Evolutionary conservation across 2,329 filamentous ascomycete genomes (phyloP).

Genomic region (Claviceps digitariae): DNA sequence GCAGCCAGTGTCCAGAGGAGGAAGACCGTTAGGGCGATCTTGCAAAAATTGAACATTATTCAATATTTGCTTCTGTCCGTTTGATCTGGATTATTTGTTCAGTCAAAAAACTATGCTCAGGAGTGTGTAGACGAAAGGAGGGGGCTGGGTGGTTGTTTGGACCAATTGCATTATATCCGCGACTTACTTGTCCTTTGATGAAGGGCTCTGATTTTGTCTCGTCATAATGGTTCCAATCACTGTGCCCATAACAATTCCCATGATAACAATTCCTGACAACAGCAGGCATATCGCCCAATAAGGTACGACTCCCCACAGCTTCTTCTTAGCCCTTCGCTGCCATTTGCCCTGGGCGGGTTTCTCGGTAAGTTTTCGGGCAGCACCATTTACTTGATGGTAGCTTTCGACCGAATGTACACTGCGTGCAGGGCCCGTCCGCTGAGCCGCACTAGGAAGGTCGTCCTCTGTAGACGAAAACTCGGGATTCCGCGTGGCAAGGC

Average conservation of each 20-base stretch:
- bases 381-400: slow-evolving; percentile 40
- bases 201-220: slow-evolving; percentile 4
- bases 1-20: slow-evolving; percentile 38
- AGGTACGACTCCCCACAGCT: slow-evolving; percentile 44
- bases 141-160: neutral
- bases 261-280: slow-evolving; percentile 32
- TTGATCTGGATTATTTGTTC: slow-evolving; percentile 8
- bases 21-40: slow-evolving; percentile 35
- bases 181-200: slow-evolving; percentile 13
- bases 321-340: slow-evolving; percentile 39
- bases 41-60: slow-evolving; percentile 36
- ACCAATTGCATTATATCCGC: neutral
- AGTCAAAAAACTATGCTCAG: neutral
- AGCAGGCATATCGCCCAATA: slow-evolving; percentile 47
- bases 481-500: slow-evolving; percentile 46
- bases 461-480: slow-evolving; percentile 46
- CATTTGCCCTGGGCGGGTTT: slow-evolving; percentile 36
- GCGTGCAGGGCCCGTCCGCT: slow-evolving; percentile 31
- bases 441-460: slow-evolving; percentile 32
- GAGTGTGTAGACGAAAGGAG: neutral
- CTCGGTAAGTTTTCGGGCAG: slow-evolving; percentile 30
- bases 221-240: slow-evolving; percentile 23
- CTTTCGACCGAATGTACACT: slow-evolving; percentile 31
- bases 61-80: slow-evolving; percentile 20
- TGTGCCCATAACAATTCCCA: slow-evolving; percentile 42